These are phyloP conservation scores for Ulvella scutata DNA, from an alignment of 139 green algal genomes.

Conservation along the genomic window DNA sequence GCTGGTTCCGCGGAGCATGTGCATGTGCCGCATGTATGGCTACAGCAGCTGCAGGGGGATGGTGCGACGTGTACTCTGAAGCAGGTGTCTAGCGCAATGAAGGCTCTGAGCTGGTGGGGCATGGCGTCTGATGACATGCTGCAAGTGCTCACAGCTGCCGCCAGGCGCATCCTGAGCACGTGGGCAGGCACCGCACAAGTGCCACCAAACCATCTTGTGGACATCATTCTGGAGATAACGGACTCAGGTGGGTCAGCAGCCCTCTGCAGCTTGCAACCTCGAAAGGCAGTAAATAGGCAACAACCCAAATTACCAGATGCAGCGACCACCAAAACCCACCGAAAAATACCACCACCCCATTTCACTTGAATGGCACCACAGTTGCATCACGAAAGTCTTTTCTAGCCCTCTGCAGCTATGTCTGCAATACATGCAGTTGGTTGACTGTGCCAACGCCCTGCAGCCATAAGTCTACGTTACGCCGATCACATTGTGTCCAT, in stretches of 20 bases:
- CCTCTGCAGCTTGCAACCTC: not conserved
- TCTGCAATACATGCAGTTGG: not conserved
- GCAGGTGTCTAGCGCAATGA: not conserved
- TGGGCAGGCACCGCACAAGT: too few species aligned
- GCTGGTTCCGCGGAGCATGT: too few species aligned
- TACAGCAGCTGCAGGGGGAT: not conserved
- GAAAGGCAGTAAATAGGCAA: not conserved
- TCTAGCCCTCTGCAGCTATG: not conserved
- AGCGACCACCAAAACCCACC: not conserved
- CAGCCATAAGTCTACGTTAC: not conserved
- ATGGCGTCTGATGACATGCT: not conserved
- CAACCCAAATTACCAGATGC: not conserved
- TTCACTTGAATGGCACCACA: not conserved
- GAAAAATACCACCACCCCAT: not conserved
- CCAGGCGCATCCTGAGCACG: too few species aligned
- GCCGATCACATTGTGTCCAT: too few species aligned
- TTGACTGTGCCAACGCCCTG: not conserved
- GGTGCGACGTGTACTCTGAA: not conserved
- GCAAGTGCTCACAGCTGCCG: not conserved
- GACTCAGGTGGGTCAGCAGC: not conserved
- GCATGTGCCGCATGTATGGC: too few species aligned
- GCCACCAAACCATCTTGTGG: slow-evolving; percentile 1
- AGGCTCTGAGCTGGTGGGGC: not conserved
- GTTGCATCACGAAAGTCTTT: not conserved
- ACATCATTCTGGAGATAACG: not conserved